These are phyloP conservation scores for Haplographium delicatum DNA, from an alignment of 495 filamentous ascomycete genomes.

Conservation along the genomic window DNA sequence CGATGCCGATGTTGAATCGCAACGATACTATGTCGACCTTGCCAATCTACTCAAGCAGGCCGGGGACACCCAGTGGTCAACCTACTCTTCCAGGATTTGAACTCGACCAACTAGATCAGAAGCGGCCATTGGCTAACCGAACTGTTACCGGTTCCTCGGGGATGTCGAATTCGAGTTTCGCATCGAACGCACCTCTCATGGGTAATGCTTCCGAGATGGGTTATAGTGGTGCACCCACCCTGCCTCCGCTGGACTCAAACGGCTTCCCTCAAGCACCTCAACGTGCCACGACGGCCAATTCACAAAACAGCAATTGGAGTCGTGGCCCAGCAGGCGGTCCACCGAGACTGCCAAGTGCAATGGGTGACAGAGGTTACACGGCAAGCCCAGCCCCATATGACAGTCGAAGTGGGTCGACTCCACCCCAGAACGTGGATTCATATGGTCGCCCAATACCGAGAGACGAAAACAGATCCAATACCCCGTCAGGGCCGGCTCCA, in stretches of 20 bases:
- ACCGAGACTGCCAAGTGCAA: constrained; percentile 22
- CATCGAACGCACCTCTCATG: constrained; percentile 55
- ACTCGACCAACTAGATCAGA: constrained; percentile 38
- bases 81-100: constrained; percentile 37
- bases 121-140: constrained; percentile 36
- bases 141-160: constrained; percentile 31
- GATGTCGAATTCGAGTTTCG: constrained; percentile 36
- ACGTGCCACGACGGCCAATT: constrained; percentile 21
- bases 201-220: constrained; percentile 54
- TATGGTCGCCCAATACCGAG: constrained; percentile 21
- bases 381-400: constrained; percentile 23
- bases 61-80: constrained; percentile 38
- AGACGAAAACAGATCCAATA: constrained; percentile 17
- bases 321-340: constrained; percentile 5
- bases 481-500: constrained; percentile 7
- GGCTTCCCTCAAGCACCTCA: constrained; percentile 29
- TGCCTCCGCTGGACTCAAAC: constrained; percentile 33
- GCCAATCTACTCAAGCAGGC: constrained; percentile 54
- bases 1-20: constrained; percentile 55
- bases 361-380: constrained; percentile 24
- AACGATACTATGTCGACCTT: constrained; percentile 64
- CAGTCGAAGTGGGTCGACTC: neutral
- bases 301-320: constrained; percentile 17
- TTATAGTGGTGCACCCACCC: constrained; percentile 40
- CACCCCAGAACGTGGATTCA: constrained; percentile 6